Conservation (phyloP, 2,329 filamentous ascomycete genomes). For the Alternaria burnsii region DNA sequence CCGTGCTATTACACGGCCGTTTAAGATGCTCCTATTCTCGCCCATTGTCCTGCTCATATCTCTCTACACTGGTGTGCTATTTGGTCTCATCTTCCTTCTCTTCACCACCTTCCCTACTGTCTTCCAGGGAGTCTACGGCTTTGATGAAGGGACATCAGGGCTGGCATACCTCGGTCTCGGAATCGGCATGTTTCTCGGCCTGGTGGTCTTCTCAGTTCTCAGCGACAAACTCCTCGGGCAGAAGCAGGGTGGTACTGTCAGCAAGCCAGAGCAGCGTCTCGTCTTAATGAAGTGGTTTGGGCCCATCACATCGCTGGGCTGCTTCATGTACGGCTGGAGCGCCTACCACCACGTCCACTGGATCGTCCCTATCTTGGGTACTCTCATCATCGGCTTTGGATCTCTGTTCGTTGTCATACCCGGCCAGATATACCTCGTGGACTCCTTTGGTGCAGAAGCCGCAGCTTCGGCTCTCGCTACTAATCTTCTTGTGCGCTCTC, state of each 20-base stretch:
- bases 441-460: no score
- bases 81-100: background rate
- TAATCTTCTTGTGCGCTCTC: background rate
- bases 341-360: no score
- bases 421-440: no score
- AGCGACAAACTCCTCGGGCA: background rate
- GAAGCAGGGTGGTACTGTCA: no score
- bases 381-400: no score
- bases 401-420: no score
- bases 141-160: background rate
- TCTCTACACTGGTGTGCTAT: background rate
- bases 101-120: background rate
- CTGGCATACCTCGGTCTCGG: background rate
- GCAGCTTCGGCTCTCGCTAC: no score
- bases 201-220: background rate
- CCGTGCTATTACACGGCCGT: background rate
- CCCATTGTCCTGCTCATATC: background rate
- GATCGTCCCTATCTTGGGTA: no score
- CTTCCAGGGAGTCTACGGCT: background rate
- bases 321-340: no score
- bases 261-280: no score
- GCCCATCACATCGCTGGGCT: no score
- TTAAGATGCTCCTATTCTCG: background rate
- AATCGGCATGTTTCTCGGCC: background rate
- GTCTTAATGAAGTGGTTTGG: no score